A percentile compares a stretch with the other conserved stretches of the same genome.
phyloP scores from a whole-genome alignment of 441 rosid genomes.

The Eruca vesicaria region DNA sequence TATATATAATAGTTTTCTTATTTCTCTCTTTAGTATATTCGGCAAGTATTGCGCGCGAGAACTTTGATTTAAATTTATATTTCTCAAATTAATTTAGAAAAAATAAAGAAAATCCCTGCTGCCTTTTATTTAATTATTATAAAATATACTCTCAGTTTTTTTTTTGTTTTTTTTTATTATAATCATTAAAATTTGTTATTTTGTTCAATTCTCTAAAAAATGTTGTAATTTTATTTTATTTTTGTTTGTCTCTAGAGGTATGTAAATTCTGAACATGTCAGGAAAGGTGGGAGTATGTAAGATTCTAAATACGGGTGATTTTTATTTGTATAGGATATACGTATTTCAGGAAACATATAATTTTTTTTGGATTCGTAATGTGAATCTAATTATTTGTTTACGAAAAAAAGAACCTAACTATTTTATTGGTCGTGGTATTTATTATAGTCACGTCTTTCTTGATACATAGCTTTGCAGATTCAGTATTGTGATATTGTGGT shows the following conservation, averaged over 20 bases:
- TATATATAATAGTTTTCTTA: not conserved
- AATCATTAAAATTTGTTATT: too few species aligned
- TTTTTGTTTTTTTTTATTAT: too few species aligned
- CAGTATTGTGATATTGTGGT: constrained; percentile 20
- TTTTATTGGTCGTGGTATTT: constrained; percentile 23
- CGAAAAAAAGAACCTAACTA: not conserved
- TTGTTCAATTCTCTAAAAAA: too few species aligned
- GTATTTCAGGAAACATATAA: not conserved
- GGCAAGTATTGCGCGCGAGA: not conserved
- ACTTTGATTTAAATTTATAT: not conserved
- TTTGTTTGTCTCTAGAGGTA: not conserved
- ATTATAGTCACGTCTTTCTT: constrained; percentile 35
- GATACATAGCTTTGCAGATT: constrained; percentile 33
- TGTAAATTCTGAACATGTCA: not conserved
- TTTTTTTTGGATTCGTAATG: not conserved
- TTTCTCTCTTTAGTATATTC: not conserved
- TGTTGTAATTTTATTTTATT: too few species aligned
- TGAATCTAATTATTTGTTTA: constrained; percentile 3
- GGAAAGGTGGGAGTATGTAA: not conserved
- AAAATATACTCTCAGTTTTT: not conserved
- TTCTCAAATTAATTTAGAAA: not conserved
- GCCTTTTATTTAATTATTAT: not conserved
- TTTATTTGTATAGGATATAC: not conserved
- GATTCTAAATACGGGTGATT: not conserved
- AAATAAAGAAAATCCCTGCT: not conserved